Conservation (phyloP, 78 protist species). For the Blattamonas nauphoetae region DNA sequence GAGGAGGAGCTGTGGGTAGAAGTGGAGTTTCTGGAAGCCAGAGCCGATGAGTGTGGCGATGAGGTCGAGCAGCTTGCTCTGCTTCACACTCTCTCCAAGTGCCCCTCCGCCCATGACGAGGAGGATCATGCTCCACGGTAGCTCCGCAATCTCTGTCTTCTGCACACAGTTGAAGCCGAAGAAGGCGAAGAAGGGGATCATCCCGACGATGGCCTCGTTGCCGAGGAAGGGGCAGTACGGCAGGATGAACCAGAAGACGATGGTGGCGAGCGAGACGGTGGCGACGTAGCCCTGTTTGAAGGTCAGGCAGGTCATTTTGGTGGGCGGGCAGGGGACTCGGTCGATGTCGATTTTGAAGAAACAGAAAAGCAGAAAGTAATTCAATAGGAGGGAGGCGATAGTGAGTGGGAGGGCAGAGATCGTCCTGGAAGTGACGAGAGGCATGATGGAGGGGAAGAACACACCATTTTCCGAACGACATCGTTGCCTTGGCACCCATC, state of each 20-base stretch:
- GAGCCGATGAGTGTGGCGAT: background rate
- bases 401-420: background rate
- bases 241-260: background rate
- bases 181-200: background rate
- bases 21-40: background rate
- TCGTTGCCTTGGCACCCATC: background rate
- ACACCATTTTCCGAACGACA: background rate
- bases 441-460: background rate
- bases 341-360: background rate
- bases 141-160: background rate
- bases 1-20: background rate
- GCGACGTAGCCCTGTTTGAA: background rate
- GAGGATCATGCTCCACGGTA: background rate
- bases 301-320: background rate
- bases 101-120: slow-evolving; percentile 16
- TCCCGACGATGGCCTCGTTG: slow-evolving; percentile 10
- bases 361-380: background rate
- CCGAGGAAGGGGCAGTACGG: background rate
- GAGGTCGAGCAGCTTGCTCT: slow-evolving; percentile 1
- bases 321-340: background rate
- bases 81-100: background rate
- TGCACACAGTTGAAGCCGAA: slow-evolving; percentile 3
- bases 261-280: background rate
- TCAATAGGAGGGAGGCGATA: background rate
- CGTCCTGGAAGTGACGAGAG: background rate